Evolutionary conservation across 2,329 filamentous ascomycete genomes (phyloP), one percentile per base, ranked within the genome.

Genomic region (Epichloe hybrida): DNA sequence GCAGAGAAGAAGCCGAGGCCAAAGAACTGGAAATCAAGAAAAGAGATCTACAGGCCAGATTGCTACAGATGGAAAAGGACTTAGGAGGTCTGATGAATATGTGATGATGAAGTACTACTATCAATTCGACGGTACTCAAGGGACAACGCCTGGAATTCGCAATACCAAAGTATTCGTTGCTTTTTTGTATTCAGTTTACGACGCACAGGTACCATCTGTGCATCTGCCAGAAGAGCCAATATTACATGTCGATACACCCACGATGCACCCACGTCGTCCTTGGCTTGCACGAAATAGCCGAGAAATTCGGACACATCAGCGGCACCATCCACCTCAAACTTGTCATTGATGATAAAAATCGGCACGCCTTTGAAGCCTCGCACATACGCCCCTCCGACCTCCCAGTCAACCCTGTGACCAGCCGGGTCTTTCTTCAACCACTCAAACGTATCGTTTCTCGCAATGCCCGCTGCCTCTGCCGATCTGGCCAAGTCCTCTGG

Each of bases 291-390:
- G 63, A 91, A 85, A 46, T 83, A 67, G 58, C 80, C 72, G 54
- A 86, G 64, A 60, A 90, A 90, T 2, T 74, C 75, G 44, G 73
- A 70, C 2, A 81, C 74, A 53, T 88, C 84, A 67, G 89, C 81
- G 1, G 86, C 86, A 1, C 86, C 87, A 31, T 80, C 34, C 27
- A 91, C 65, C 57, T 82, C 76, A 64, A 80, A 83, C 57, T 70
- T 72, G 2, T 72, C 81, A 59, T 90, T 83, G 55, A 93, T 76
- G 12, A 80, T 80, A 62, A 88, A 90, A 63, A 86, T 79, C 6
- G 87, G 86, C 54, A 93, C 87, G 0, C 85, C 85, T 50, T 68
- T 73, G 39, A 90, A 60, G 9, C 69, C 69, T 59, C 75, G 71
- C 8, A 62, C 64, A 57, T 73, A 72, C 39, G 79, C 75, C 56